These are phyloP conservation scores for Cytospora piceae DNA, from an alignment of 2,329 filamentous ascomycete genomes.

Conservation along the genomic window DNA sequence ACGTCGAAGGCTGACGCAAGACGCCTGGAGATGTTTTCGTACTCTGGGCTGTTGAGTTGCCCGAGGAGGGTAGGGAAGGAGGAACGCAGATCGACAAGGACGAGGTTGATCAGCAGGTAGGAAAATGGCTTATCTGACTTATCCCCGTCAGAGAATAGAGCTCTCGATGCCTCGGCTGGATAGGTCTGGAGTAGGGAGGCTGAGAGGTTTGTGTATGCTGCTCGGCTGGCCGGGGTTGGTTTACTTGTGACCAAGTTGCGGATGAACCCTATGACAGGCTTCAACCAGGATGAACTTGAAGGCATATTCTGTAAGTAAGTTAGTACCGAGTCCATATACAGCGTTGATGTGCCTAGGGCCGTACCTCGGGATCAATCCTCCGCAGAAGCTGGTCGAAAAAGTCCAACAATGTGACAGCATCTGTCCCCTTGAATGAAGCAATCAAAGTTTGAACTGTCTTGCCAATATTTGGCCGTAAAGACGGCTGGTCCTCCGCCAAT, in stretches of 20 bases:
- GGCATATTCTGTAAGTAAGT: conserved; percentile 49
- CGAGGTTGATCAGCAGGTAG: conserved; percentile 66
- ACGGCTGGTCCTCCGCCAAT: conserved; percentile 36
- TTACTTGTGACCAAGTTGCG: conserved; percentile 57
- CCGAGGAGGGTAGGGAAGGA: conserved; percentile 63
- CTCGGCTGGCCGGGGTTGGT: conserved; percentile 58
- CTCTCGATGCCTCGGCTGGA: conserved; percentile 47
- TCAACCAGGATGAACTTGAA: conserved; percentile 58
- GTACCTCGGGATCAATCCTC: conserved; percentile 52
- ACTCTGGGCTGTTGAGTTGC: conserved; percentile 59
- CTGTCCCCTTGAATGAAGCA: conserved; percentile 60
- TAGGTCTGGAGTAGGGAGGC: conserved; percentile 62
- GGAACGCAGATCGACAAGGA: conserved; percentile 68
- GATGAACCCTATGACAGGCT: conserved; percentile 50
- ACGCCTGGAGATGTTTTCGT: conserved; percentile 54
- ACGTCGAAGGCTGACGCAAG: conserved; percentile 66
- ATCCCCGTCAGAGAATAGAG: conserved; percentile 57
- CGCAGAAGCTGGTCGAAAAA: conserved; percentile 60
- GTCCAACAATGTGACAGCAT: conserved; percentile 61
- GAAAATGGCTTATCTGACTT: conserved; percentile 56
- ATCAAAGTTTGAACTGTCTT: conserved; percentile 52
- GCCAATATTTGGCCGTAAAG: conserved; percentile 49
- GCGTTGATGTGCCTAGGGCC: conserved; percentile 31
- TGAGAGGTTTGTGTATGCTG: conserved; percentile 62
- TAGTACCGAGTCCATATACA: conserved; percentile 8